A percentile compares a stretch with the other conserved stretches of the same genome.
Conservation (phyloP, 768 basidiomycete genomes). For the Lactifluus volemus region DNA sequence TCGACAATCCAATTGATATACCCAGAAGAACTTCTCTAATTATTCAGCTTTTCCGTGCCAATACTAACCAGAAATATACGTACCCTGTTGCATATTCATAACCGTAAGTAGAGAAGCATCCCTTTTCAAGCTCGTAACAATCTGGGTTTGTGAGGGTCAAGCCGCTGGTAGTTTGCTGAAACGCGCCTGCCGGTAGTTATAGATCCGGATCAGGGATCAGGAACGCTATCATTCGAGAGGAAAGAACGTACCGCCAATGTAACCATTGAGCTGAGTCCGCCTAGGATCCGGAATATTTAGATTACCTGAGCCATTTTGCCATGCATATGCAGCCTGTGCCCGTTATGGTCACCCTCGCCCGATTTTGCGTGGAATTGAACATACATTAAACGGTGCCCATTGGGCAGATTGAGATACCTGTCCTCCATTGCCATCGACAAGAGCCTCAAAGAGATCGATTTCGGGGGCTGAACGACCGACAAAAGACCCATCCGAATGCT, state of each 20-base stretch:
- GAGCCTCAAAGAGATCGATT: slow-evolving; percentile 86
- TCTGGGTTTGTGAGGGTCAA: slow-evolving; percentile 55
- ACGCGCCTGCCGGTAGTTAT: slow-evolving; percentile 19
- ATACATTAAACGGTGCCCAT: slow-evolving; percentile 46
- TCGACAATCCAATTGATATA: slow-evolving; percentile 84
- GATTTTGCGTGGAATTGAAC: neutral
- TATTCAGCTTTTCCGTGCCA: neutral
- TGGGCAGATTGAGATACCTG: slow-evolving; percentile 82
- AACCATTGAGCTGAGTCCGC: slow-evolving; percentile 52
- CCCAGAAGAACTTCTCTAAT: neutral
- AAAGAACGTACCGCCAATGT: slow-evolving; percentile 44
- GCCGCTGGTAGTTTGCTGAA: slow-evolving; percentile 75
- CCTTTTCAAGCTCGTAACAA: slow-evolving; percentile 56
- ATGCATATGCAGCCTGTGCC: slow-evolving; percentile 64
- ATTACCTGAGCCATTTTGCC: slow-evolving; percentile 55
- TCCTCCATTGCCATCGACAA: slow-evolving; percentile 41
- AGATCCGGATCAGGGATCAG: neutral
- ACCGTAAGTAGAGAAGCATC: slow-evolving; percentile 69
- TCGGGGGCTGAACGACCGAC: slow-evolving; percentile 80
- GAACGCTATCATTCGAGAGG: neutral
- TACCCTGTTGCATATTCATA: slow-evolving; percentile 65
- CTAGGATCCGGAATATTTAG: slow-evolving; percentile 47
- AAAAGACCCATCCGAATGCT: slow-evolving; percentile 63
- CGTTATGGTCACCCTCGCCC: neutral
- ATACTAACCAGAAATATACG: slow-evolving; percentile 33